A percentile compares a stretch with the other conserved stretches of the same genome.
Evolutionary conservation across 2,329 filamentous ascomycete species (phyloP).

Genomic region (Botrytis pseudocinerea): DNA sequence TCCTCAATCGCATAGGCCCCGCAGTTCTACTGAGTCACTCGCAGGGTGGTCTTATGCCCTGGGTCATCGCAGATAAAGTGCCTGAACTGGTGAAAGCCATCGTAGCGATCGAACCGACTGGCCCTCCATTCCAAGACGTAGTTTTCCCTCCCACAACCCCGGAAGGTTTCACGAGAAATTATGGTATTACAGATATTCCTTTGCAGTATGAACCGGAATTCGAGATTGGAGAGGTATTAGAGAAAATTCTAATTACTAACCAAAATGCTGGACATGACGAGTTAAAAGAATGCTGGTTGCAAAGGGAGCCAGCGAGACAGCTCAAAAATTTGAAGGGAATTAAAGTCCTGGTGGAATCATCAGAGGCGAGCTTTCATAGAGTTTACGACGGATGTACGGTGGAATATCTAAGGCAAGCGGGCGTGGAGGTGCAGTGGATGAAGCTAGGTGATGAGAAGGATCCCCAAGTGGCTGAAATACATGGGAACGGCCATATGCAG

Average conservation of each 20-base stretch:
- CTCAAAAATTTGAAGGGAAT: conserved; percentile 43
- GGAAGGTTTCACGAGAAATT: conserved; percentile 42
- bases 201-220: conserved; percentile 44
- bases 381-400: conserved; percentile 49
- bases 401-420: conserved; percentile 47
- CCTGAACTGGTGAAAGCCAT: conserved; percentile 47
- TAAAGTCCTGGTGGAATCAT: conserved; percentile 46
- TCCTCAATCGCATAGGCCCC: conserved; percentile 33
- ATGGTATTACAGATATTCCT: conserved; percentile 51
- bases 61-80: conserved; percentile 47
- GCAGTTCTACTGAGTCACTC: conserved; percentile 43
- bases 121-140: conserved; percentile 50
- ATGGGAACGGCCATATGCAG: conserved; percentile 51
- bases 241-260: not conserved
- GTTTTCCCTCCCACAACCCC: not conserved
- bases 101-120: conserved; percentile 49
- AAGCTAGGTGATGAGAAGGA: conserved; percentile 41
- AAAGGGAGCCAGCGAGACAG: conserved; percentile 42
- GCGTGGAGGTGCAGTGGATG: conserved; percentile 43
- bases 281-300: conserved; percentile 37
- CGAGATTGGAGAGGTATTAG: not conserved
- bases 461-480: conserved; percentile 38
- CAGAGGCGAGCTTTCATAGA: conserved; percentile 48
- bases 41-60: conserved; percentile 47
- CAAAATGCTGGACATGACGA: not conserved